Base-by-base conservation (phyloP, 202 grass and related monocot species). In the Eragrostis tef region DNA sequence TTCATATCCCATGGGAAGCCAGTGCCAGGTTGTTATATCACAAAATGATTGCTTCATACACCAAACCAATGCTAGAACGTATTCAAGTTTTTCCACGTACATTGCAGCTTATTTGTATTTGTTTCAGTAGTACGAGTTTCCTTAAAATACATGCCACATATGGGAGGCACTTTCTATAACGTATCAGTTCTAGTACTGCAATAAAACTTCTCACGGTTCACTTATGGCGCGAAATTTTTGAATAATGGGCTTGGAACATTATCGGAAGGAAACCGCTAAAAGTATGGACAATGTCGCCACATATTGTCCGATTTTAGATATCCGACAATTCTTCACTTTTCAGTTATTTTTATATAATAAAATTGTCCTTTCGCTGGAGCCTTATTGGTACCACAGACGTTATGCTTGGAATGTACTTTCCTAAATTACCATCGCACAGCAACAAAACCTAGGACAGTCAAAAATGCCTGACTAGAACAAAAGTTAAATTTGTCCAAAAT, bases 121-220 rank as follows among this genome's bases (percentile, higher is more conserved):
- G 16, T 67, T 67, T 83, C 29, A 46, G 58, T 48, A 57, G 15
- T 17, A 85, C 50, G 42, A 59, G 17, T 21, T 10, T 54, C 42
- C 19, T 41, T 71, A 56, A 56, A 34, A 57, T 66, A 56, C 79
- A 67, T 45, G 46, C 78, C 13, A 21, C 78, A 76, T 22, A 81
- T 80, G 24, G 1, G 8, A 80, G 45, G 26, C 24, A 63, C 75
- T 45, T 34, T 78, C 34, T 8, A 16, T 67, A 63, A 2, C 57
- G 81, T 72, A 48, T 11, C 11, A 62, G 46, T 67, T 50, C 27
- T 74, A 16, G 11, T 74, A 41, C 14, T 48, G 25, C 64, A 36
- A 11, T 36, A 81, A 56, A 6, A 27, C 70, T 72, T 85, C 25
- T 74, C 43, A 22, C 64, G 34, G 15, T 15, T 12, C 3, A 5